Evolutionary conservation across 257 asterid species (phyloP).

Genomic region (Lithospermum erythrorhizon): DNA sequence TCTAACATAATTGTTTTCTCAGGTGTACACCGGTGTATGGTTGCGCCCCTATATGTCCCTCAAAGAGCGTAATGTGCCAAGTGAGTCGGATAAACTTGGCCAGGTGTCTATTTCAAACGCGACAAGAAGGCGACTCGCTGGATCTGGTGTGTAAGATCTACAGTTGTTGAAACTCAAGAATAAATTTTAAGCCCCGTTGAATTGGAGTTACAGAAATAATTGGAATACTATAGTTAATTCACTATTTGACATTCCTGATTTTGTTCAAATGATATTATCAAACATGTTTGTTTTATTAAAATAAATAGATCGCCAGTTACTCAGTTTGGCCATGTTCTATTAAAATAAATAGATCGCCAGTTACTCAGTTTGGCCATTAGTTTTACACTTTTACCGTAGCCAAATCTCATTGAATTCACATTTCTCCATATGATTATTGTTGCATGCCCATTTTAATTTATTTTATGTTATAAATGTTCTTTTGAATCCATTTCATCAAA

Average conservation of each 20-base stretch:
- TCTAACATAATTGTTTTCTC: conserved; percentile 6
- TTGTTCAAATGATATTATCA: neutral
- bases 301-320: no score
- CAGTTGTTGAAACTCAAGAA: neutral
- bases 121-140: conserved; percentile 82
- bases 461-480: no score
- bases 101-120: conserved; percentile 84
- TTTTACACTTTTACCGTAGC: no score
- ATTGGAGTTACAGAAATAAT: no score
- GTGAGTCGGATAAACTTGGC: conserved; percentile 60
- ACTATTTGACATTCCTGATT: neutral
- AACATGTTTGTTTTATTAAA: neutral
- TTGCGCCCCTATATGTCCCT: conserved; percentile 64
- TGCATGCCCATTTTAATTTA: no score
- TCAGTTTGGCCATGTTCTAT: neutral
- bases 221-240: no score
- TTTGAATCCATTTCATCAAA: no score
- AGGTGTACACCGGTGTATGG: conserved; percentile 97
- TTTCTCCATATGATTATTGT: no score
- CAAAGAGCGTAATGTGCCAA: conserved; percentile 40
- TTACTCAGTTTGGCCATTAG: no score
- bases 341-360: no score
- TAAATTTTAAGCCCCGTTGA: no score
- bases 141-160: conserved; percentile 50
- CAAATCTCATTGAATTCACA: no score